phyloP scores from a whole-genome alignment of 495 filamentous ascomycete genomes.

The Tetracladium setigerum region DNA sequence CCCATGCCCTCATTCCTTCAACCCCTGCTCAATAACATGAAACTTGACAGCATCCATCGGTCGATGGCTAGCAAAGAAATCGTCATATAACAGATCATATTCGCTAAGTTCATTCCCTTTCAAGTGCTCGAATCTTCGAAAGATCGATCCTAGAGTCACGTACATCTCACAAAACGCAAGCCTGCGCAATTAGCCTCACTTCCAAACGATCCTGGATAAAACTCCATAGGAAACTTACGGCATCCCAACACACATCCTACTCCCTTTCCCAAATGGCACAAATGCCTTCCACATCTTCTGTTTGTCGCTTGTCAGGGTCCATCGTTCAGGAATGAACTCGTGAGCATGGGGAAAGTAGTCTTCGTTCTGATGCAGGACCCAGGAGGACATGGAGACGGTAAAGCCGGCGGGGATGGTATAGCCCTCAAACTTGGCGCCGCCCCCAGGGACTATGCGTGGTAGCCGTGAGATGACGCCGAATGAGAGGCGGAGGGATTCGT shows the following conservation, averaged over 20 bases:
- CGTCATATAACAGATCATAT: constrained; percentile 20
- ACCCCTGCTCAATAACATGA: too few relatives aligned
- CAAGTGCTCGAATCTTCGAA: constrained; percentile 24
- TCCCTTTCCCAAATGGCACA: constrained; percentile 31
- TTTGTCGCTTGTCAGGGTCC: constrained; percentile 1
- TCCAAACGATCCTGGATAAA: neutral
- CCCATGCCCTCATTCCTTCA: too few relatives aligned
- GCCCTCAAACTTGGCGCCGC: constrained; percentile 23
- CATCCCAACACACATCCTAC: constrained; percentile 33
- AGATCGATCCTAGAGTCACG: constrained; percentile 25
- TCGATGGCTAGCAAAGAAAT: constrained; percentile 24
- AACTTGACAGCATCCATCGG: constrained; percentile 20
- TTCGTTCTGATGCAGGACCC: constrained; percentile 22
- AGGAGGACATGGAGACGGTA: constrained; percentile 20
- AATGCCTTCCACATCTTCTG: constrained; percentile 22
- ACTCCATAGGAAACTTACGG: constrained; percentile 3
- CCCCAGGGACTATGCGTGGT: constrained; percentile 23
- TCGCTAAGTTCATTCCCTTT: constrained; percentile 14
- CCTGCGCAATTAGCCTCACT: constrained; percentile 6
- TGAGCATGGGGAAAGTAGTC: constrained; percentile 11
- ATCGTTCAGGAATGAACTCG: constrained; percentile 7
- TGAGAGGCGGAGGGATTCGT: constrained; percentile 25
- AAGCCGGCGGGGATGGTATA: constrained; percentile 23
- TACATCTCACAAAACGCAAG: constrained; percentile 29
- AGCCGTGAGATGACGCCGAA: constrained; percentile 24